A percentile compares a stretch with the other conserved stretches of the same genome.
phyloP scores from a whole-genome alignment of 805 yeast species.

The Ogataea salicorniae region DNA sequence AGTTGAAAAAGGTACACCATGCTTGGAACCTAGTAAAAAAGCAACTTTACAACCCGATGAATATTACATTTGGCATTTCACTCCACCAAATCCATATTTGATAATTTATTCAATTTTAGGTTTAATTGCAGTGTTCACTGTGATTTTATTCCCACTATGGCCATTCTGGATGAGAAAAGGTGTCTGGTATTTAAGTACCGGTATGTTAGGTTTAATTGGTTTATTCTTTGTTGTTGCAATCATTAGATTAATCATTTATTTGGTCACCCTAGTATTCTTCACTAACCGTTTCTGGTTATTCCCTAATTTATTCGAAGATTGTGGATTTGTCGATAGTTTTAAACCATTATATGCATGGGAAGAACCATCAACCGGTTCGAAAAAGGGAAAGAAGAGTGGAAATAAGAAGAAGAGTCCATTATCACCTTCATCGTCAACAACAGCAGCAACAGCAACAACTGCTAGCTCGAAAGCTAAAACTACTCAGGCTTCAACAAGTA shows the following conservation, averaged over 20 bases:
- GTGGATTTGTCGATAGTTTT: conserved; percentile 90
- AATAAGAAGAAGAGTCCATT: neutral
- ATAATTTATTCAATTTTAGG: conserved; percentile 59
- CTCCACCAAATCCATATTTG: conserved; percentile 63
- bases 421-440: too few relatives aligned
- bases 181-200: conserved; percentile 86
- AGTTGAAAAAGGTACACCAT: conserved; percentile 60
- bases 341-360: conserved; percentile 84
- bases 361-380: conserved; percentile 25
- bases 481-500: conserved; percentile 8
- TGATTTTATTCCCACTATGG: conserved; percentile 91
- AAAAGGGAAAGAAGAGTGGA: conserved; percentile 1
- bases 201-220: conserved; percentile 65
- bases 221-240: conserved; percentile 75
- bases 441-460: too few relatives aligned
- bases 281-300: conserved; percentile 90
- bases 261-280: conserved; percentile 49
- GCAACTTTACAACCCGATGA: conserved; percentile 60
- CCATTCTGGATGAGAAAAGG: conserved; percentile 83
- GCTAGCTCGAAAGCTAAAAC: neutral
- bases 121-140: conserved; percentile 54
- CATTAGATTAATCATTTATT: conserved; percentile 66
- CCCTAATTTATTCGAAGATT: conserved; percentile 94
- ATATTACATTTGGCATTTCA: conserved; percentile 82
- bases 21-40: conserved; percentile 46